Base-by-base conservation (phyloP, 495 filamentous ascomycete species). In the Monascus purpureus region DNA sequence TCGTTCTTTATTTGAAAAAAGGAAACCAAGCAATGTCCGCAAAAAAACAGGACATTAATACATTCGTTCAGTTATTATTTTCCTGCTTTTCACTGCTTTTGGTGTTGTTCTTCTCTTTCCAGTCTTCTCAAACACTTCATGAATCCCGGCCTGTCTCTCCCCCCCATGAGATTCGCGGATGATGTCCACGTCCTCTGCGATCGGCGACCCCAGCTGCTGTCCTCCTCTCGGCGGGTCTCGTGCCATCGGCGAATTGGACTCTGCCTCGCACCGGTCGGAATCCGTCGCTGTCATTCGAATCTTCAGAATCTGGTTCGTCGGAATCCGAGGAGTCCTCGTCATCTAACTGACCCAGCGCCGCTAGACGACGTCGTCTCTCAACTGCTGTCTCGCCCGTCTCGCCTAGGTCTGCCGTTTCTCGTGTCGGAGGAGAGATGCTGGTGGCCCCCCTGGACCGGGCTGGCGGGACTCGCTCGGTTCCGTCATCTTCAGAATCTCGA, bases 301-400 rank as follows among this genome's bases (percentile, higher is more conserved):
- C 53, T 19, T 63, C 59, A 22, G 43, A 49, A 24, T 82, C 78
- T 25, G 70, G 74, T 29, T 79, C 75, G 12, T 66, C 68, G 12
- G 65, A 67, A 15, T 29, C 27, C 8, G 27, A 15, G 17, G n/a
- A 9, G 7, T 31, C 29, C 9, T 13, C 29, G 17, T 66, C 67
- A 6, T 68, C 62, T n/a, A 59, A 47, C 5, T 68, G 57, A 28
- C 84, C 85, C n/a, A 94, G 58, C 3, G 87, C 88, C 1, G 83
- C 88, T 33, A 92, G 73, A 52, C 88, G 75, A 38, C 86, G 68
- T 23, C 79, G 68, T 26, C 79, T 67, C 55, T 94, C 87, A 0
- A 85, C 87, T 0, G 81, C 73, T 3, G 84, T 93, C 53, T 93
- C 87, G 25, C 64, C 70, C 2, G 55, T 58, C 15, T 76, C 72